Base-by-base conservation (phyloP, 2,329 filamentous ascomycete species). In the Chaetomiaceae sp. region DNA sequence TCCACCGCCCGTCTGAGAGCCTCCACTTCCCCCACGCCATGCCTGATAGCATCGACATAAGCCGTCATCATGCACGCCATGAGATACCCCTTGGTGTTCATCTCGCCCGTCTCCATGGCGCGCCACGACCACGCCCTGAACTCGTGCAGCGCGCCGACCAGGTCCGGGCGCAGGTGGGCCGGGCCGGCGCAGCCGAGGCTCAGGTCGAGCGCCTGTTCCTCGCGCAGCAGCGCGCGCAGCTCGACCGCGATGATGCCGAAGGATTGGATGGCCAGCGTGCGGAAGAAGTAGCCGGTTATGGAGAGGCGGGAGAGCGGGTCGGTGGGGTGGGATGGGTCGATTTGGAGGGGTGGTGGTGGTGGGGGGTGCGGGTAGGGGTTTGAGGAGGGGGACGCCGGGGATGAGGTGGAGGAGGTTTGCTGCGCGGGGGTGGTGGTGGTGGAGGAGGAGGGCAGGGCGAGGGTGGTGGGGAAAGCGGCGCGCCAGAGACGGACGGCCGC, bases 81-180 rank as follows among this genome's bases (percentile, higher is more conserved):
- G 15, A 80, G 39, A 33, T 71, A 71, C 0, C 72, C 72, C 51
- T 79, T 80, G 17, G 73, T 60, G 45, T 79, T 80, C 0, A 74
- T 78, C 58, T 79, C 74, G 2, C 74, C 76, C 0, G 64, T 65
- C 37, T 66, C 53, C n/a, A 79, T 62, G 8, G 60, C 63, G 6
- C 55, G 51, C 36, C 72, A 55, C 1, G 56, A 55, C 69, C 70
- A 77, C 0, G 40, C 39, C 30, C 63, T 67, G 0, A 65, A 61
- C 10, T 76, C 68, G 0, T 68, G 57, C 4, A 79, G 19, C 1
- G 70, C 62, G 2, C 57, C 56, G 0, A 74, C 44, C 1, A 76
- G 54, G 43, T 77, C 73, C 1, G 64, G 59, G 2, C 68, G 63
- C 1, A 67, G 52, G 6, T 56, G 58, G 0, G 59, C 49, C 0